Percentiles rank a stretch among this genome's conserved stretches.
Conservation (phyloP, 768 basidiomycete species). For the Boletus rubescentipes region DNA sequence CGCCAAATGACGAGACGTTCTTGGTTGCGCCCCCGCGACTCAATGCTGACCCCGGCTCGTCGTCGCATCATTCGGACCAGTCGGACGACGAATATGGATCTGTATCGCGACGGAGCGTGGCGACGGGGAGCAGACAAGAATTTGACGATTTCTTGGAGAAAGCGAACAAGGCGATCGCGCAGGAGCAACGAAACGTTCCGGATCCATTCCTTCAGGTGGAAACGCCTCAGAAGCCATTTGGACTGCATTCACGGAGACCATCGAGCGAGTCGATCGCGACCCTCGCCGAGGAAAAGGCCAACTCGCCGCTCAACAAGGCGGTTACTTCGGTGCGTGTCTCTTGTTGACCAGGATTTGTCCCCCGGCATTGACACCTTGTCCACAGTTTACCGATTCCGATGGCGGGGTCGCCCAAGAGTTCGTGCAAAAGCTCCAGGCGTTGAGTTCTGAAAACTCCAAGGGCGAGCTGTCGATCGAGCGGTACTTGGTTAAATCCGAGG, state of each 20-base stretch:
- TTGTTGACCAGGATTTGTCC: not conserved
- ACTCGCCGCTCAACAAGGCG: slow-evolving; percentile 92
- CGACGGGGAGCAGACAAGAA: slow-evolving; percentile 36
- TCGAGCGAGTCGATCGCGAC: slow-evolving; percentile 92
- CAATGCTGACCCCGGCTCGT: slow-evolving; percentile 29
- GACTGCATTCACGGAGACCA: slow-evolving; percentile 71
- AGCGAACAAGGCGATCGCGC: slow-evolving; percentile 81
- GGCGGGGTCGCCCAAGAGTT: slow-evolving; percentile 90
- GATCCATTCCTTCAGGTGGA: slow-evolving; percentile 79
- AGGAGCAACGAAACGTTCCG: slow-evolving; percentile 71
- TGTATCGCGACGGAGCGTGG: slow-evolving; percentile 39
- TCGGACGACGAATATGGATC: slow-evolving; percentile 63
- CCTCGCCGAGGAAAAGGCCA: slow-evolving; percentile 87
- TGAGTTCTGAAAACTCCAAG: slow-evolving; percentile 87
- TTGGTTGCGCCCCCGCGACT: slow-evolving; percentile 36
- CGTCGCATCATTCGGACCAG: slow-evolving; percentile 46
- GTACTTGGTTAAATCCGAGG: slow-evolving; percentile 87
- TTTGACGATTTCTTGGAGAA: slow-evolving; percentile 82
- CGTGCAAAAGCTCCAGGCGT: slow-evolving; percentile 75
- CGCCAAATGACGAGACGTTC: slow-evolving; percentile 43
- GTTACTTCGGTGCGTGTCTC: slow-evolving; percentile 67
- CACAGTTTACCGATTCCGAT: slow-evolving; percentile 88
- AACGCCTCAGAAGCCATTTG: slow-evolving; percentile 74
- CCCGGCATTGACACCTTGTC: not conserved
- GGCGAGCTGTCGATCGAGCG: slow-evolving; percentile 90